These are phyloP conservation scores for Penicillium sp. DNA, from an alignment of 2,329 filamentous ascomycete species.

Conservation along the genomic window DNA sequence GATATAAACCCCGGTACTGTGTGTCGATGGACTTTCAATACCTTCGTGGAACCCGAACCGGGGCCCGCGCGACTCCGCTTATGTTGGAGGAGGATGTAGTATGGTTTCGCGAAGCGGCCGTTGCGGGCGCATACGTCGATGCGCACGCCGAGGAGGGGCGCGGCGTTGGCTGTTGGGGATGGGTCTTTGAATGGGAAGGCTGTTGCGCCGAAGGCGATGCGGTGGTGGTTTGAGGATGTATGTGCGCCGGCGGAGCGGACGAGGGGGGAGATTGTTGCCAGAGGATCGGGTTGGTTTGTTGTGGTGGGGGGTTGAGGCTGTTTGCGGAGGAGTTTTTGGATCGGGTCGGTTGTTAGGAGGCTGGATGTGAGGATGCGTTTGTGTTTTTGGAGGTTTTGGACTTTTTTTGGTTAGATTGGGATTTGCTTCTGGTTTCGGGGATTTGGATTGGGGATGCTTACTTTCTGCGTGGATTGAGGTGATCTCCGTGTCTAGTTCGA, in stretches of 20 bases:
- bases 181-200: constrained; percentile 49
- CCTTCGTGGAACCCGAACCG: constrained; percentile 15
- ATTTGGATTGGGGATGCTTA: constrained; percentile 18
- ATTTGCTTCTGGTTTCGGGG: not conserved
- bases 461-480: constrained; percentile 42
- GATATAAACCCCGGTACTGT: constrained; percentile 48
- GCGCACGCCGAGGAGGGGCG: constrained; percentile 41
- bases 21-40: constrained; percentile 41
- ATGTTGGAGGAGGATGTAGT: constrained; percentile 42
- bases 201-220: constrained; percentile 46
- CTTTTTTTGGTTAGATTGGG: constrained; percentile 26
- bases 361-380: constrained; percentile 42
- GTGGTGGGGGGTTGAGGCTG: constrained; percentile 5
- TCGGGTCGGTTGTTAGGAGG: constrained; percentile 40
- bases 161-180: constrained; percentile 28
- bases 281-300: constrained; percentile 18
- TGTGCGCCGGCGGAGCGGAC: constrained; percentile 33
- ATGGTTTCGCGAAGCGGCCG: constrained; percentile 43
- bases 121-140: constrained; percentile 42
- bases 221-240: constrained; percentile 41
- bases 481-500: constrained; percentile 43
- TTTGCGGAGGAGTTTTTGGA: constrained; percentile 34
- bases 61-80: constrained; percentile 20
- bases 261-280: constrained; percentile 35
- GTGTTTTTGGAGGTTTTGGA: constrained; percentile 39